Evolutionary conservation across 2,329 filamentous ascomycete species (phyloP), one percentile per base, ranked within the genome.

Genomic region (Trichophyton schoenleinii): DNA sequence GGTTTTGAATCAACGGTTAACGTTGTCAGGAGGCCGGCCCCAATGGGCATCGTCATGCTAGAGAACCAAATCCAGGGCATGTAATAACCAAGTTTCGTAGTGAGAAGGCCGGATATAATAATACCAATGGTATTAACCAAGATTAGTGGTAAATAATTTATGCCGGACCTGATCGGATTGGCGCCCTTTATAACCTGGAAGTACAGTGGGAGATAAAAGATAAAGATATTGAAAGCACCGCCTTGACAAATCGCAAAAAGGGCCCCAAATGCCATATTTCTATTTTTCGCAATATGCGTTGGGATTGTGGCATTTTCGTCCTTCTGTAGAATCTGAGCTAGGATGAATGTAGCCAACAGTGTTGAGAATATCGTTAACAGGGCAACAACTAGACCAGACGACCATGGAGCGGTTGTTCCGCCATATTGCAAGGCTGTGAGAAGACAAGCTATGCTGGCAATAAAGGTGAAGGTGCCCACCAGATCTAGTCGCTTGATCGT

Each of bases 401-500:
- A 69, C 79, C 79, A 81, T 1, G 72, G 48, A 31, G 77, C 73
- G n/a, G 69, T 74, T 9, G 72, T 73, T 2, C 77, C 74, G 9
- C 77, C 77, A 70, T 73, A 77, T 59, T 80, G 74, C n/a, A 82
- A 68, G 0, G 78, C 79, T 1, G 81, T 70, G 62, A 81, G 71
- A 74, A 63, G 8, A 68, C 65, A 36, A 48, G 80, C 70, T 13
- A 78, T 70, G n/a, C 72, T 72, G 0, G 73, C 73, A 1, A 80
- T 67, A 60, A 81, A 75, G n/a, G 79, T 69, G 2, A 72, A 25
- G 2, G 74, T 78, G 1, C 79, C 79, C 15, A 74, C 60, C 0
- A 77, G 67, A 59, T 77, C 74, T 28, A 77, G 59, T 55, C 72
- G 74, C 57, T 64, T 57, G 1, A 74, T 13, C 59, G 70, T 71